Evolutionary conservation across 2,329 filamentous ascomycete species (phyloP), one percentile per base, ranked within the genome.

Genomic region (Penicillium fuscoglaucum): DNA sequence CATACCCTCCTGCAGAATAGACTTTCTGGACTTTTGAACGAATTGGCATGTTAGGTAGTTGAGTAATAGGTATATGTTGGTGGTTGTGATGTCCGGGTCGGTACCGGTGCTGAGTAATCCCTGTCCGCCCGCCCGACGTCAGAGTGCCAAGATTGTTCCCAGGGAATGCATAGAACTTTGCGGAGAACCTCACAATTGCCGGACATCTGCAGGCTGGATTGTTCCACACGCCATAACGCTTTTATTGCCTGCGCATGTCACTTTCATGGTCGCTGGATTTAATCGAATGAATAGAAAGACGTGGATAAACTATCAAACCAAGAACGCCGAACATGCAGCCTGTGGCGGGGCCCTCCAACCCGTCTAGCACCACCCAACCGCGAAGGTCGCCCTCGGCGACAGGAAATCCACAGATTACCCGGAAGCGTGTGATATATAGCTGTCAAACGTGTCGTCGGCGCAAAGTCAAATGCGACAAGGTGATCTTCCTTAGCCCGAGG

Each of bases 401-500:
- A 21, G 45, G 45, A 21, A 47, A 31, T 33, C n/a, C 8, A 6
- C 78, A 79, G 55, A 80, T 80, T 52, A 80, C 78, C 35, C 75
- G 79, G 17, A 79, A 77, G 50, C 75, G 79, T 54, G 72, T 76
- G 46, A 80, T 77, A 61, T 80, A 80, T 61, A 79, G 76, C 62
- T 80, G 79, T 57, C 74, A 79, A 62, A 76, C 72, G 0, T 80
- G 78, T 66, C 74, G 78, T 48, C 68, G 75, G 55, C 72, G 78
- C 29, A 80, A 80, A 62, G 76, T 80, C 48, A 80, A 79, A 72
- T 80, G 78, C 63, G 74, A 78, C 66, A 79, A 79, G 68, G 70
- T 33, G 13, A 26, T 29, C 6, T 21, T 21, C 8, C 15, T 24
- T 6, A 17, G 5, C 13, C 29, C 29, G 0, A 10, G 13, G 19